Base-by-base conservation (phyloP, 768 basidiomycete species). In the Mycena maculata region DNA sequence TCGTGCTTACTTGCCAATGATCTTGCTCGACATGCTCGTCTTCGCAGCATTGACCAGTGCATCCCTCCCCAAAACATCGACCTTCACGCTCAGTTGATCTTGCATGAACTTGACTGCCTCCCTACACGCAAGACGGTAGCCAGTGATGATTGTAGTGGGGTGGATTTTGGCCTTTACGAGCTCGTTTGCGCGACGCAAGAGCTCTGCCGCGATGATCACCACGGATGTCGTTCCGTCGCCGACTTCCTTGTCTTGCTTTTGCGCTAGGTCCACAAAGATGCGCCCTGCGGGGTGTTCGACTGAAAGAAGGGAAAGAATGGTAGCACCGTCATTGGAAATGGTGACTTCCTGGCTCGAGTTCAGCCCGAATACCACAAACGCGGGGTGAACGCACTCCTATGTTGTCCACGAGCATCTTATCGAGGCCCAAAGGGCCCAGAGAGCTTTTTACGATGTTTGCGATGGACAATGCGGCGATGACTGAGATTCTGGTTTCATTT, bases 221-320 rank as follows among this genome's bases (percentile, higher is more conserved):
- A 99, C 98, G 25, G 96, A 98, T 3, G 98, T 99, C 10, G 98
- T 99, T 16, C 98, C 98, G 82, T 99, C 98, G 39, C 98, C 98
- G 12, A 99, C 98, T 81, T 99, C 98, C 77, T 96, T 98, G 80
- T 99, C 98, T 80, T 99, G 96, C 75, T 99, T 98, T 81, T 99
- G 96, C 2, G 98, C 96, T 48, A 99, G 92, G 80, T 98, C 96
- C 50, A 99, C 96, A 71, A 99, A 95, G 69, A 99, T 96, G 70
- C 94, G 92, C 23, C 96, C 98, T 5, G 98, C 98, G 28, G 98
- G 98, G 76, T 99, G 95, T 74, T 98, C 95, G 48, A 99, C 96
- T 18, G 95, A 90, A 42, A 99, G 85, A 22, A 99, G 85, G 25
- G 94, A 91, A 41, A 99, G 89, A 73, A 99, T 99, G n/a, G 98